Percentiles rank a stretch among this genome's conserved stretches.
phyloP scores from a whole-genome alignment of 345 rosid species.

The Euphorbia pulcherrima region DNA sequence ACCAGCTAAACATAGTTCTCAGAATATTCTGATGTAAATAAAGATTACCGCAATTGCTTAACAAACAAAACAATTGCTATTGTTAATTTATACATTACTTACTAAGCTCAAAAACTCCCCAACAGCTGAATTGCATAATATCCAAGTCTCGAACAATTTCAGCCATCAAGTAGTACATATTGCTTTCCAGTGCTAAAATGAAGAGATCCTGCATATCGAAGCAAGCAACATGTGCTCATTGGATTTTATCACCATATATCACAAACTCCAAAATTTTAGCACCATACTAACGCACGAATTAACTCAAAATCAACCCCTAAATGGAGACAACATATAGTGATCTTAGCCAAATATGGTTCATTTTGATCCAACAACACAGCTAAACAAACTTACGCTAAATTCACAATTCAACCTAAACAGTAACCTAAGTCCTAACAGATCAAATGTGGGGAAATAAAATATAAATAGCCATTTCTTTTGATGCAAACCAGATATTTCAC shows the following conservation, averaged over 20 bases:
- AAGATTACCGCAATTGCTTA: neutral
- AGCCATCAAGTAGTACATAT: neutral
- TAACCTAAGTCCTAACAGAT: neutral
- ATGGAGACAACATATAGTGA: neutral
- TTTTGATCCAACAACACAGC: neutral
- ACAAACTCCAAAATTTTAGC: neutral
- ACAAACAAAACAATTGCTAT: neutral
- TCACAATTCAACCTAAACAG: neutral
- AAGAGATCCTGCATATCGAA: neutral
- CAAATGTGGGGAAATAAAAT: neutral
- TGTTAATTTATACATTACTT: neutral
- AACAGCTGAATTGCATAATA: neutral
- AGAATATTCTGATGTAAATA: neutral
- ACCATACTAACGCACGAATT: neutral
- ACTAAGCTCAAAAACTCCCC: neutral
- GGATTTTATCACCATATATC: neutral
- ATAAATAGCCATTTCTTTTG: conserved; percentile 1
- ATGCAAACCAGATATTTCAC: neutral
- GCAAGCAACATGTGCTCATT: neutral
- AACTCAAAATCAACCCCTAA: neutral
- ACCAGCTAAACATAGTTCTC: neutral
- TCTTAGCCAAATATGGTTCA: neutral
- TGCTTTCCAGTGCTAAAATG: neutral
- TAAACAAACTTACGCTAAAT: neutral
- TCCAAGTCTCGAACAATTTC: neutral